These are phyloP conservation scores for Phialemonium atrogriseum DNA, from an alignment of 2,329 filamentous ascomycete species.

Conservation along the genomic window DNA sequence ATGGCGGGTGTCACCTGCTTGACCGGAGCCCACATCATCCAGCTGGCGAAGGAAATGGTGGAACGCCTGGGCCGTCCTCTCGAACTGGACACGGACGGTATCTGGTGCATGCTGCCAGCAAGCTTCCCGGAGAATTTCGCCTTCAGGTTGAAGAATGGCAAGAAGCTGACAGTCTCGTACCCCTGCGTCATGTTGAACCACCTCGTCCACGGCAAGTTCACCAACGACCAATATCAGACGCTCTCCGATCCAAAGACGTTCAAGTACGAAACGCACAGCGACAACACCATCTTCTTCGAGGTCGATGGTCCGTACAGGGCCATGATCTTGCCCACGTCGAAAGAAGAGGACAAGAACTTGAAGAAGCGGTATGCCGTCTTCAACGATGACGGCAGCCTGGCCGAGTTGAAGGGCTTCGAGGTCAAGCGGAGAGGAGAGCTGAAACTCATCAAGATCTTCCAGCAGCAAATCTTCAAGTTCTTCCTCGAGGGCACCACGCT, in stretches of 20 bases:
- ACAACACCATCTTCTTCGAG: constrained; percentile 99
- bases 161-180: constrained; percentile 94
- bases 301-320: constrained; percentile 96
- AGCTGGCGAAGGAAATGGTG: constrained; percentile 87
- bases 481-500: constrained; percentile 88
- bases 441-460: constrained; percentile 99
- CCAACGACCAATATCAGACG: constrained; percentile 95
- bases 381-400: constrained; percentile 92
- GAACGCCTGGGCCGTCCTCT: constrained; percentile 88
- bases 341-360: constrained; percentile 98
- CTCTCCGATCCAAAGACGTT: constrained; percentile 70
- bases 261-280: constrained; percentile 93
- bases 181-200: constrained; percentile 99
- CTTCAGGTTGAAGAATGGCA: constrained; percentile 91
- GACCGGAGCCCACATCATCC: constrained; percentile 93
- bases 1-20: constrained; percentile 98
- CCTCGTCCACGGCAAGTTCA: constrained; percentile 87
- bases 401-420: constrained; percentile 95
- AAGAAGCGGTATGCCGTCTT: constrained; percentile 99
- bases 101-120: constrained; percentile 97
- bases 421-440: constrained; percentile 95
- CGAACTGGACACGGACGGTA: constrained; percentile 95
- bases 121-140: constrained; percentile 95
- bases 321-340: constrained; percentile 95
- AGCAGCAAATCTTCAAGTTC: constrained; percentile 99